Evolutionary conservation across 164 flowering plant genomes (phyloP).

Genomic region (Stephania yunnanensis): DNA sequence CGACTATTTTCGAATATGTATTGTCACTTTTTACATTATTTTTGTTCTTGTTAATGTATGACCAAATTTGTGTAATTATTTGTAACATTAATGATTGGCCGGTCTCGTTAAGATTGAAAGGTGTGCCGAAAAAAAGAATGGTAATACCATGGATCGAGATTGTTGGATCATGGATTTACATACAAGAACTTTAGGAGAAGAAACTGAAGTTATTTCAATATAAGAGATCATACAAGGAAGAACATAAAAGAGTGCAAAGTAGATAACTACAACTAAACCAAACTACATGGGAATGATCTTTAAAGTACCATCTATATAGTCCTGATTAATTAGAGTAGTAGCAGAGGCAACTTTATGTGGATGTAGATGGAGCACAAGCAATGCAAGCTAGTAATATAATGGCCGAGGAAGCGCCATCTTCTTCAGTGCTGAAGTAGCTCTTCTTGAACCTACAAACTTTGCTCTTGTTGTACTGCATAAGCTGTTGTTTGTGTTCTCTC

Average conservation of each 20-base stretch:
- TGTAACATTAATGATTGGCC: too few species aligned
- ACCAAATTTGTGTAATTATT: too few species aligned
- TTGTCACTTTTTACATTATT: background rate
- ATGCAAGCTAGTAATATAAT: conserved; percentile 79
- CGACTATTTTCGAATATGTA: too few species aligned
- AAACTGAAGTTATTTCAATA: too few species aligned
- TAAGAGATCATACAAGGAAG: background rate
- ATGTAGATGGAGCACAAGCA: conserved; percentile 37
- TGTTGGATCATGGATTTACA: too few species aligned
- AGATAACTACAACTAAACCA: background rate
- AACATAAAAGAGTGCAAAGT: background rate
- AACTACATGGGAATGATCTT: background rate
- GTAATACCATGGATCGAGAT: too few species aligned
- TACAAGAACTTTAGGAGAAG: too few species aligned
- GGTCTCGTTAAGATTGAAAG: too few species aligned
- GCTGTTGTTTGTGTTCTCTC: conserved; percentile 16
- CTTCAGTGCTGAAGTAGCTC: conserved; percentile 53
- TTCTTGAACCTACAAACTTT: conserved; percentile 66
- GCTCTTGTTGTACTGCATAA: conserved; percentile 60
- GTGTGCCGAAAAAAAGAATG: too few species aligned
- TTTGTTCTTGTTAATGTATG: too few species aligned
- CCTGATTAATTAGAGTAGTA: too few species aligned
- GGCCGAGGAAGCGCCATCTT: conserved; percentile 74
- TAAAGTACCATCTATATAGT: background rate
- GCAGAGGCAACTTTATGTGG: too few species aligned